A percentile compares a stretch with the other conserved stretches of the same genome.
Evolutionary conservation across 139 green algal genomes (phyloP).

Genomic region (Zygnema circumcarinatum): DNA sequence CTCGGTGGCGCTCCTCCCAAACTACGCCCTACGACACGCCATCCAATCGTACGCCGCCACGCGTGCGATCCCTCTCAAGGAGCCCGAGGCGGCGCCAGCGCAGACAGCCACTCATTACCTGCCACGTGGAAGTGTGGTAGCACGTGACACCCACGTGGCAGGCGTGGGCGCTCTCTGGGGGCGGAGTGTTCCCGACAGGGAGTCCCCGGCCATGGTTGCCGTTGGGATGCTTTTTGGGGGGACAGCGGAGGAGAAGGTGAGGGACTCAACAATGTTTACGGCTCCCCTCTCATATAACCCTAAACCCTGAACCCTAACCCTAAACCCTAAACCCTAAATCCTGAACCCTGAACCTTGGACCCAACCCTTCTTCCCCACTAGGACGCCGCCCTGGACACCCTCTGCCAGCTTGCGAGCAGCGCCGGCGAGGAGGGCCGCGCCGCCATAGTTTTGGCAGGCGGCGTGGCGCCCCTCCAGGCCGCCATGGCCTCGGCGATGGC

Average conservation of each 20-base stretch:
- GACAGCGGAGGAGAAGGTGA: conserved; percentile 19
- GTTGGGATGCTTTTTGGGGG: conserved; percentile 27
- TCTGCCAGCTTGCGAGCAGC: conserved; percentile 2
- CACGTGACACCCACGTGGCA: neutral
- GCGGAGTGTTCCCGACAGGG: conserved; percentile 7
- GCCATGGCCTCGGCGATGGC: too few relatives aligned
- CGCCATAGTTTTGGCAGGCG: conserved; percentile 30
- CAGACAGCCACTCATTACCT: neutral
- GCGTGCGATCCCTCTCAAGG: conserved; percentile 19
- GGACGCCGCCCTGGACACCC: neutral
- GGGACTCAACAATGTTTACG: neutral
- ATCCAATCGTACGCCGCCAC: conserved; percentile 23
- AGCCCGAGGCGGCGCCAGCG: conserved; percentile 11
- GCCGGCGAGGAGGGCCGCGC: conserved; percentile 12
- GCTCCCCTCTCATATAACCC: conserved; percentile 2
- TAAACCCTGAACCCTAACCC: neutral
- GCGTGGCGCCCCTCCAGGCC: conserved; percentile 18
- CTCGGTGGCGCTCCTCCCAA: conserved; percentile 39
- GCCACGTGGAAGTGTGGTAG: neutral
- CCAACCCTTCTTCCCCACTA: neutral
- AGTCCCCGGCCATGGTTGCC: conserved; percentile 20
- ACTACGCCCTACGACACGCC: conserved; percentile 40
- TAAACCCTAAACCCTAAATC: neutral
- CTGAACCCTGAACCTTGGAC: neutral
- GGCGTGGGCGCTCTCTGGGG: neutral